A percentile compares a stretch with the other conserved stretches of the same genome.
These are phyloP conservation scores for Trichaptum fuscoviolaceum DNA, from an alignment of 768 basidiomycete species.

Conservation along the genomic window DNA sequence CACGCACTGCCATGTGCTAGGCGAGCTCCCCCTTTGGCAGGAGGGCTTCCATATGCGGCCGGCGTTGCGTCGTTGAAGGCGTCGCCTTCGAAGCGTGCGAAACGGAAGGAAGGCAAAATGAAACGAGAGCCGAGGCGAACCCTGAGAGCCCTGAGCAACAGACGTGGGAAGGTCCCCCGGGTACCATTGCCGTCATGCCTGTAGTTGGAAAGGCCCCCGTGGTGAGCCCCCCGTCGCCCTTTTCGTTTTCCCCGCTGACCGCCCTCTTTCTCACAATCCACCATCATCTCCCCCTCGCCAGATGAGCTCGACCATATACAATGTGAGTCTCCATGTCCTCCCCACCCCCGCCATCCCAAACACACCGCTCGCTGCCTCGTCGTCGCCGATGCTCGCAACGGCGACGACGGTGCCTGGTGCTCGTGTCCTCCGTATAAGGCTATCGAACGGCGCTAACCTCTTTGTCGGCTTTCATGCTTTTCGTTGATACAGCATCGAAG, in stretches of 20 bases:
- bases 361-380: background rate
- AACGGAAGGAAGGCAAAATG: constrained; percentile 4
- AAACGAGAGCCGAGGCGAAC: background rate
- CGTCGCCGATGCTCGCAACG: background rate
- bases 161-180: background rate
- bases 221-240: background rate
- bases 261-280: background rate
- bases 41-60: background rate
- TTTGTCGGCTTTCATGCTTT: background rate
- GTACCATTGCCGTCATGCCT: background rate
- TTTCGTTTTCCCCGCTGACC: background rate
- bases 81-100: background rate
- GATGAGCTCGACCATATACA: constrained; percentile 26
- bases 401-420: background rate
- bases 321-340: constrained; percentile 15
- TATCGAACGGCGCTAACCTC: background rate
- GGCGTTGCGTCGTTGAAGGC: background rate
- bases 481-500: constrained; percentile 31
- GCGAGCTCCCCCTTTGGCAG: background rate
- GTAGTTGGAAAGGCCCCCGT: background rate
- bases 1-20: background rate
- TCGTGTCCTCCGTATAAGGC: no score
- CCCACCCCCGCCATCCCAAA: constrained; percentile 1
- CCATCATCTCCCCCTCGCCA: constrained; percentile 3
- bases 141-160: background rate